Conservation (phyloP, 352 stramenopile species). For the Globisporangium spiculum region DNA sequence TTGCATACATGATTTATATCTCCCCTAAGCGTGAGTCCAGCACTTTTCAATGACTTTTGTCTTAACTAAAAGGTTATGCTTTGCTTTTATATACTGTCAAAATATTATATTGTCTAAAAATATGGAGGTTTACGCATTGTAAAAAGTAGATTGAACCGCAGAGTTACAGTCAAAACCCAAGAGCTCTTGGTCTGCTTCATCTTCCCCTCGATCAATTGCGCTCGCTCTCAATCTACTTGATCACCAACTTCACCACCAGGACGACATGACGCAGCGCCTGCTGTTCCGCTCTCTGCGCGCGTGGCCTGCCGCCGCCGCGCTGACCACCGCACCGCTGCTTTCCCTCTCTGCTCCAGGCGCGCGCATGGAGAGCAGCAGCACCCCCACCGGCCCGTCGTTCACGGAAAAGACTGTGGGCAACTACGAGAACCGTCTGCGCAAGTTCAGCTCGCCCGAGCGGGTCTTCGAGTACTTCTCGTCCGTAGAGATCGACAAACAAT, state of each 20-base stretch:
- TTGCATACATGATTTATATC: too few relatives aligned
- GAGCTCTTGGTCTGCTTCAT: neutral
- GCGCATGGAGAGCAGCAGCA: constrained; percentile 20
- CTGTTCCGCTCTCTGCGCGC: constrained; percentile 15
- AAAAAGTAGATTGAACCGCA: too few relatives aligned
- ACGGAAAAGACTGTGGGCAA: constrained; percentile 78
- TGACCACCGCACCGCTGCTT: constrained; percentile 17
- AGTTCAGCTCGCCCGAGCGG: constrained; percentile 81
- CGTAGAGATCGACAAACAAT: constrained; percentile 77
- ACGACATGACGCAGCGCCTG: constrained; percentile 10
- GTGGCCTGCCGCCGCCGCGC: constrained; percentile 16
- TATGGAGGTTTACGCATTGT: too few relatives aligned
- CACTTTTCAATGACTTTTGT: too few relatives aligned
- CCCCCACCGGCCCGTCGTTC: constrained; percentile 45
- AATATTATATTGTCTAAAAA: too few relatives aligned
- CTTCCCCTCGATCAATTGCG: constrained; percentile 1
- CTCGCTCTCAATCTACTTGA: neutral
- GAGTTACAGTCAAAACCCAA: neutral
- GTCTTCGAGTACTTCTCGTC: constrained; percentile 91
- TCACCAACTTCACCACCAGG: neutral
- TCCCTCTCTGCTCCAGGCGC: neutral
- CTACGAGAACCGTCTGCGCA: constrained; percentile 88
- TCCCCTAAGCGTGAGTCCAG: too few relatives aligned
- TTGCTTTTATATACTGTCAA: too few relatives aligned
- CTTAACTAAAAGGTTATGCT: too few relatives aligned